A percentile compares a stretch with the other conserved stretches of the same genome.
phyloP scores from a whole-genome alignment of 75 land plant genomes.

The Pinus taeda region DNA sequence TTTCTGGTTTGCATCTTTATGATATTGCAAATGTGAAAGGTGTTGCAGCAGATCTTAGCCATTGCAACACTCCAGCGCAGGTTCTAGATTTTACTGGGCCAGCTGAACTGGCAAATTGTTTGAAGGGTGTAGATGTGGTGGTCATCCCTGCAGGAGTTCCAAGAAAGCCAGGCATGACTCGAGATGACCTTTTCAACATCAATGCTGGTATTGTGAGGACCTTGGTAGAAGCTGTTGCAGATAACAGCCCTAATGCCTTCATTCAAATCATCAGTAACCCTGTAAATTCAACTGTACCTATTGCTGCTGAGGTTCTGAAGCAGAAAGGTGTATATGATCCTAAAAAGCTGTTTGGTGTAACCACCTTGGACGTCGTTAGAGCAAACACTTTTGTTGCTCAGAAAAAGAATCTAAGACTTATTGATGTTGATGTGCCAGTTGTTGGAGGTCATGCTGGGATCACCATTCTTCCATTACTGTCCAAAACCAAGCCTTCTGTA shows the following conservation, averaged over 20 bases:
- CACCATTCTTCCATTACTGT: slow-evolving; percentile 92
- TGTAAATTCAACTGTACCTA: slow-evolving; percentile 97
- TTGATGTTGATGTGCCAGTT: slow-evolving; percentile 87
- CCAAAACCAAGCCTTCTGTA: slow-evolving; percentile 52
- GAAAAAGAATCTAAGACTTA: slow-evolving; percentile 80
- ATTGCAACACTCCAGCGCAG: slow-evolving; percentile 96
- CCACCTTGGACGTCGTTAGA: slow-evolving; percentile 96
- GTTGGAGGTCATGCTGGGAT: slow-evolving; percentile 99
- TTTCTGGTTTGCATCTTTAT: slow-evolving; percentile 92
- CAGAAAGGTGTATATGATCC: slow-evolving; percentile 91
- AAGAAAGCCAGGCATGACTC: slow-evolving; percentile 97
- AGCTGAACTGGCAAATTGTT: slow-evolving; percentile 68
- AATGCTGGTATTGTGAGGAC: slow-evolving; percentile 98
- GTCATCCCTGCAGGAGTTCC: slow-evolving; percentile 98
- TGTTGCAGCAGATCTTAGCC: slow-evolving; percentile 93
- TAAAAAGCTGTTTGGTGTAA: slow-evolving; percentile 86
- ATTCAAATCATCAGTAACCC: slow-evolving; percentile 97
- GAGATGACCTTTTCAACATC: slow-evolving; percentile 96
- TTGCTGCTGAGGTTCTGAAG: slow-evolving; percentile 98
- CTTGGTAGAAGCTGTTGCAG: slow-evolving; percentile 84
- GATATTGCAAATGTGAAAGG: slow-evolving; percentile 97
- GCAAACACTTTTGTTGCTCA: slow-evolving; percentile 99
- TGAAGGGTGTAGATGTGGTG: slow-evolving; percentile 93
- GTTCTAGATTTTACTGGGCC: slow-evolving; percentile 95
- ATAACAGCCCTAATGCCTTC: slow-evolving; percentile 83